A percentile compares a stretch with the other conserved stretches of the same genome.
phyloP scores from a whole-genome alignment of 2,329 filamentous ascomycete species.

The Clarireedia sp. region DNA sequence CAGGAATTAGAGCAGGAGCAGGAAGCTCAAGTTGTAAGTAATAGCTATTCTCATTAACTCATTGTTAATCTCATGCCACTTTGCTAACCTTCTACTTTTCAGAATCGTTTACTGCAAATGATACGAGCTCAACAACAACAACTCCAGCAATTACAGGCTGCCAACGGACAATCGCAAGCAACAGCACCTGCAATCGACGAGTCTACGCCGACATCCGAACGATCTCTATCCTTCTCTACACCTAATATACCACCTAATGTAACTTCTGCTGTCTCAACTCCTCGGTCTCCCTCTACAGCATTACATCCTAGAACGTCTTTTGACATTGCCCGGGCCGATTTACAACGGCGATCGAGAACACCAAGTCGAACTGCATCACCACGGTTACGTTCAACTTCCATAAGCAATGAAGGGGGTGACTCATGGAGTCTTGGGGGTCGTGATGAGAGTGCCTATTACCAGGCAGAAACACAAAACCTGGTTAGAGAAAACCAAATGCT shows the following conservation, averaged over 20 bases:
- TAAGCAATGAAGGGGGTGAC: conserved; percentile 52
- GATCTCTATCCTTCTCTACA: conserved; percentile 37
- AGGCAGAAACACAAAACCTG: conserved; percentile 72
- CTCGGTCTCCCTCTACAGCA: conserved; percentile 38
- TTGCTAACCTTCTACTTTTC: not conserved
- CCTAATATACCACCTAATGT: conserved; percentile 30
- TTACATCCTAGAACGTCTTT: conserved; percentile 48
- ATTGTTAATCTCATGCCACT: no score
- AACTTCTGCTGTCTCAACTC: conserved; percentile 37
- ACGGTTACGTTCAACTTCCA: conserved; percentile 48
- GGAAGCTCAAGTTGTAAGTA: conserved; percentile 63
- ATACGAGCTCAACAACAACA: conserved; percentile 70
- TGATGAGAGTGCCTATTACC: conserved; percentile 72
- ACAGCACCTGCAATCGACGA: conserved; percentile 34
- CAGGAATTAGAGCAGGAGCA: conserved; percentile 75
- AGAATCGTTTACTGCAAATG: conserved; percentile 71
- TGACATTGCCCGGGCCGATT: conserved; percentile 48
- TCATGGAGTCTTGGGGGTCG: conserved; percentile 51
- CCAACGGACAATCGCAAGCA: conserved; percentile 30
- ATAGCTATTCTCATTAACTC: no score
- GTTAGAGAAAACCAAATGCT: conserved; percentile 78
- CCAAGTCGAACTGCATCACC: conserved; percentile 50
- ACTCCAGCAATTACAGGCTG: conserved; percentile 50
- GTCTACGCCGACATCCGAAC: conserved; percentile 37
- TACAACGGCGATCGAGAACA: conserved; percentile 48